Evolutionary conservation across 2,329 filamentous ascomycete genomes (phyloP), one percentile per base, ranked within the genome.

Genomic region (Microsporum audouinii): DNA sequence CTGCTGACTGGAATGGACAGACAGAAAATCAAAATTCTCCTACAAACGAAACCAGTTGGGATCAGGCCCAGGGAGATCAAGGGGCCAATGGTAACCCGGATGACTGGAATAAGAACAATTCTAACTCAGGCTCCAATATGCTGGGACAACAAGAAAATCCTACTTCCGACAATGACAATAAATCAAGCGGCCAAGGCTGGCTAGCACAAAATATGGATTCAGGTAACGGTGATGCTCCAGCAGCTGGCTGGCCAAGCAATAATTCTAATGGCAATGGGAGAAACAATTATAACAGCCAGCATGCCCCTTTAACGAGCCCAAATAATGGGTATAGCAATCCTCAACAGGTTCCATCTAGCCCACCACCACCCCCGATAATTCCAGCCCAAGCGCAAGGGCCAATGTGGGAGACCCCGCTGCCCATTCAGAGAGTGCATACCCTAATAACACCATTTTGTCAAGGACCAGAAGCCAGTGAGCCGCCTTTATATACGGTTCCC

Each of bases 401-500:
- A n/a, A 34, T 6, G 14, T 60, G 49, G 57, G 43, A 45, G 7
- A 51, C 62, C 8, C 34, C 55, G 10, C 59, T 45, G 41, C 59
- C 55, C n/a, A 43, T 58, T 17, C 62, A 57, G 27, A 33, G 56
- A 2, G 59, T 60, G 14, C 53, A 58, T 5, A n/a, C 57, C 14
- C 60, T 63, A 31, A 59, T 63, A 12, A 61, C 64, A 8, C 65
- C 63, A 23, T 53, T 60, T 23, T 58, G 39, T 55, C 59, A 59
- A 27, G 56, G 60, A 8, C 57, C 34, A 10, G 60, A 53, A 6
- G 61, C 47, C 2, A 61, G 63, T 43, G 66, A 66, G 33, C 65
- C 64, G 36, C 60, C 64, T 8, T 62, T 65, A 39, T 68, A 66
- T 59, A 65, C 63, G 3, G 66, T 65, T 36, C 66, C 65, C 27